These are phyloP conservation scores for Sicyos edulis DNA, from an alignment of 306 rosid genomes.

Conservation along the genomic window DNA sequence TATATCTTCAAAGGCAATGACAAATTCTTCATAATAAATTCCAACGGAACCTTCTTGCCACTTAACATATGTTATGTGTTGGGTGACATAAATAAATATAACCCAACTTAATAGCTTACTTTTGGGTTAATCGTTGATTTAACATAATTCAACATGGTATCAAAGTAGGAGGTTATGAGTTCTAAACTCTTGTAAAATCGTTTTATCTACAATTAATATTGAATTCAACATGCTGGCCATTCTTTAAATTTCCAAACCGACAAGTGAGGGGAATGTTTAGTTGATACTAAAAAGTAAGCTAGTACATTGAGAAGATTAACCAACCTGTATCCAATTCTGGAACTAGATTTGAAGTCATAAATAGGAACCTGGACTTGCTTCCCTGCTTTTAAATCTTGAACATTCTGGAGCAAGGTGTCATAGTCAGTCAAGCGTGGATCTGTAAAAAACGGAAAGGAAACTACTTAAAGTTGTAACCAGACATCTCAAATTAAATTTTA, in stretches of 20 bases:
- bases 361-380: conserved; percentile 73
- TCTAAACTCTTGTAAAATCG: too few species aligned
- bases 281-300: not conserved
- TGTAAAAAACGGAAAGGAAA: conserved; percentile 30
- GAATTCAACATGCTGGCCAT: too few species aligned
- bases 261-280: too few species aligned
- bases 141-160: too few species aligned
- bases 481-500: conserved; percentile 22
- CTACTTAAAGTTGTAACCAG: conserved; percentile 12
- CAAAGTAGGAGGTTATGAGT: too few species aligned
- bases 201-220: too few species aligned
- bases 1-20: not conserved
- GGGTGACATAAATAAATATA: too few species aligned
- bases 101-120: too few species aligned
- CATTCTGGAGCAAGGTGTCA: conserved; percentile 80
- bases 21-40: too few species aligned
- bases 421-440: conserved; percentile 99
- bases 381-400: conserved; percentile 73
- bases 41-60: not conserved
- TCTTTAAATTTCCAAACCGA: too few species aligned
- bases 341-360: conserved; percentile 94
- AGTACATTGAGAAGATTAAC: conserved; percentile 1
- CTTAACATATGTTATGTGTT: not conserved
- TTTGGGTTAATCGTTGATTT: too few species aligned
- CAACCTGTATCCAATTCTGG: conserved; percentile 89